phyloP scores from a whole-genome alignment of 1,284 basidiomycete species.

The Microbotryum violaceum region DNA sequence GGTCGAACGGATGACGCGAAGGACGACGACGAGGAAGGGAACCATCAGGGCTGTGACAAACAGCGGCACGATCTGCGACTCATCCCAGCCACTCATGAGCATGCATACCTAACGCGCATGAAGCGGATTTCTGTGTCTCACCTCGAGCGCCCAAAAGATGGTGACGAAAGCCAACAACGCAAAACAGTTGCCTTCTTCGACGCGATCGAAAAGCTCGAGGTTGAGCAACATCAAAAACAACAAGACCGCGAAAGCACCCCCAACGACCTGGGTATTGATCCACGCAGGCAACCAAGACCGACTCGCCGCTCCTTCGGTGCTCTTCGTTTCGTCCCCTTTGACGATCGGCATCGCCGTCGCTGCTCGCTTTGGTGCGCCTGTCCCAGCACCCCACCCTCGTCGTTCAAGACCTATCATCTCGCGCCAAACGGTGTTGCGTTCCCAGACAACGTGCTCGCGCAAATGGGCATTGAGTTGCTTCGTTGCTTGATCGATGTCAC shows the following conservation, averaged over 20 bases:
- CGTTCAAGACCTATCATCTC: slow-evolving; percentile 76
- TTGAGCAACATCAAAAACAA: slow-evolving; percentile 59
- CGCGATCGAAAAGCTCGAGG: slow-evolving; percentile 54
- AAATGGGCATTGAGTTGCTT: slow-evolving; percentile 81
- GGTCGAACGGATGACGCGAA: slow-evolving; percentile 67
- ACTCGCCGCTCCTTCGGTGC: slow-evolving; percentile 45
- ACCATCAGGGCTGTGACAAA: slow-evolving; percentile 92
- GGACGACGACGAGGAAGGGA: slow-evolving; percentile 78
- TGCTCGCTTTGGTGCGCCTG: slow-evolving; percentile 41
- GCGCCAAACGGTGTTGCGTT: slow-evolving; percentile 91
- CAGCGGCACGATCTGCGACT: slow-evolving; percentile 73
- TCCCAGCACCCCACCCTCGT: slow-evolving; percentile 38
- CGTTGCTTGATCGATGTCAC: slow-evolving; percentile 62
- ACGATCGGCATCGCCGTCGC: slow-evolving; percentile 43
- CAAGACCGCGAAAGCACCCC: slow-evolving; percentile 52
- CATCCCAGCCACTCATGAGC: background rate
- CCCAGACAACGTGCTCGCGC: slow-evolving; percentile 83
- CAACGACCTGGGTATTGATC: slow-evolving; percentile 58
- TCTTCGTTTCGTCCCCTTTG: slow-evolving; percentile 47
- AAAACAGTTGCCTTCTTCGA: slow-evolving; percentile 82
- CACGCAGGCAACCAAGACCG: slow-evolving; percentile 47
- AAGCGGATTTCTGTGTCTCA: slow-evolving; percentile 42
- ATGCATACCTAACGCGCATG: background rate
- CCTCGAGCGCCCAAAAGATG: slow-evolving; percentile 93
- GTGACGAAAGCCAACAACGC: slow-evolving; percentile 87